Conservation (phyloP, 2,329 filamentous ascomycete species). For the Phaeosphaeria sp. region DNA sequence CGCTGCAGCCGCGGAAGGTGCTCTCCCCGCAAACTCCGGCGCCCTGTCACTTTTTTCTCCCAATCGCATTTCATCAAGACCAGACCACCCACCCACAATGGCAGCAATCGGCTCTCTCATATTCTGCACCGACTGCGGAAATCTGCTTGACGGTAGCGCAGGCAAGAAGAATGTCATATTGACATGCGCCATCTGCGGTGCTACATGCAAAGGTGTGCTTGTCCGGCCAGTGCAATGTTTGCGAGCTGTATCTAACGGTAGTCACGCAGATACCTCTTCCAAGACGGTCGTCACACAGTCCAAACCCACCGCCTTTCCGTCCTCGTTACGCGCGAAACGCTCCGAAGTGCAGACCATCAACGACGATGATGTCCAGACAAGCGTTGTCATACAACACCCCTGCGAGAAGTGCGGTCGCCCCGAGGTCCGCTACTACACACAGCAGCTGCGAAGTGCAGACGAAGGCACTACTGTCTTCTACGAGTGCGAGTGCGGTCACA, state of each 20-base stretch:
- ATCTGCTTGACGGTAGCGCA: constrained; percentile 81
- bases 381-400: constrained; percentile 70
- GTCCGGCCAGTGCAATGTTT: neutral
- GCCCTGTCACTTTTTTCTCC: constrained; percentile 19
- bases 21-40: constrained; percentile 21
- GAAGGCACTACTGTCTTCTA: constrained; percentile 95
- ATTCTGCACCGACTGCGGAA: constrained; percentile 93
- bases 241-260: neutral
- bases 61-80: constrained; percentile 23
- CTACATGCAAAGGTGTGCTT: constrained; percentile 76
- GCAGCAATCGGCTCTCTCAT: constrained; percentile 88
- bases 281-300: constrained; percentile 81
- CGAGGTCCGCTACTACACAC: constrained; percentile 83
- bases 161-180: constrained; percentile 78
- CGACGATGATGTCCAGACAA: constrained; percentile 77
- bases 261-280: constrained; percentile 51
- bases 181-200: constrained; percentile 84
- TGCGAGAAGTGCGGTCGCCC: constrained; percentile 83
- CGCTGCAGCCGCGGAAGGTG: constrained; percentile 19
- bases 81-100: constrained; percentile 65
- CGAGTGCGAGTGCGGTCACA: constrained; percentile 84
- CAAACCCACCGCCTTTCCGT: constrained; percentile 91
- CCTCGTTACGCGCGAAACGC: constrained; percentile 80
- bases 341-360: constrained; percentile 87
- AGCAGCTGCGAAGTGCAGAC: constrained; percentile 89